Evolutionary conservation across 805 yeast genomes (phyloP).

Genomic region (Lipomyces mesembrius): DNA sequence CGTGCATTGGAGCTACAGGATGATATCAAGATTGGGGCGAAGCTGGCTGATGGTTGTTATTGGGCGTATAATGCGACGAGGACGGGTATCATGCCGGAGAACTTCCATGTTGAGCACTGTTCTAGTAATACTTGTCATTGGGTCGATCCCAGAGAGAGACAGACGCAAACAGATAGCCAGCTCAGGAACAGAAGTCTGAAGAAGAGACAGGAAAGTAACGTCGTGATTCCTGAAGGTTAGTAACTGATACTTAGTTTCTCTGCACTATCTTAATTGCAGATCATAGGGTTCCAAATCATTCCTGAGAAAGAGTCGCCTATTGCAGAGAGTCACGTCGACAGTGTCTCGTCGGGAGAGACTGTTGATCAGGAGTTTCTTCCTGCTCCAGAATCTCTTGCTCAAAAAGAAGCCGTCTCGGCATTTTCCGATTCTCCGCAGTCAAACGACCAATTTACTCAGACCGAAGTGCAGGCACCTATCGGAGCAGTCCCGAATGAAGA

Average conservation of each 20-base stretch:
- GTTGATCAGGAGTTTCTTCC: constrained; percentile 1
- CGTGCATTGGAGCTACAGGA: constrained; percentile 48
- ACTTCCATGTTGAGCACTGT: constrained; percentile 44
- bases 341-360: not conserved
- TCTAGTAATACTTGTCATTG: constrained; percentile 23
- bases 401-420: not conserved
- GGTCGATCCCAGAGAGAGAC: constrained; percentile 11
- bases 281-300: not conserved
- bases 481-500: not conserved
- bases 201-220: constrained; percentile 11
- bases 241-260: not conserved
- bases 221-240: not conserved
- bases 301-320: not conserved
- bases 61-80: constrained; percentile 48
- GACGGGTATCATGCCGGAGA: constrained; percentile 55
- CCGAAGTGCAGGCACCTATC: not conserved
- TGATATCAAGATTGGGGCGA: constrained; percentile 51
- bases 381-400: not conserved
- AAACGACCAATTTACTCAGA: not conserved
- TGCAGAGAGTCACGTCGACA: not conserved
- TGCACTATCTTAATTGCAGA: not conserved
- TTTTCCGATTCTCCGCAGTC: not conserved
- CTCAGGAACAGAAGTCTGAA: constrained; percentile 8
- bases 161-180: not conserved
- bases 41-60: constrained; percentile 57